These are phyloP conservation scores for Mollisia scopiformis DNA, from an alignment of 2,329 filamentous ascomycete genomes.

Conservation along the genomic window DNA sequence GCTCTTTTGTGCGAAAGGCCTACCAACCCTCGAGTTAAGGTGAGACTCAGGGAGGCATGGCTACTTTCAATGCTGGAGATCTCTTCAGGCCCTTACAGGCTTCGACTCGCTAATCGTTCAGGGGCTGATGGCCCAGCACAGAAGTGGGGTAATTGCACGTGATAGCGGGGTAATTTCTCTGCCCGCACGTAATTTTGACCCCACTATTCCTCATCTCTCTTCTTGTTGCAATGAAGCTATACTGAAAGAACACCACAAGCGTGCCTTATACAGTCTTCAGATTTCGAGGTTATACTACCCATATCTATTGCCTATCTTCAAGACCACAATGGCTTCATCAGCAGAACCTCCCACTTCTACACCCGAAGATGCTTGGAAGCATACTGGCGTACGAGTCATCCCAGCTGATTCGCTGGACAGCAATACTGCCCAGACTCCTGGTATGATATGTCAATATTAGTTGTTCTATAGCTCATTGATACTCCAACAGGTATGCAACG, in stretches of 20 bases:
- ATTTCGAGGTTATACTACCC: too few relatives aligned
- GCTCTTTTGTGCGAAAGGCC: too few relatives aligned
- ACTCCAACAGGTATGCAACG: slow-evolving; percentile 41
- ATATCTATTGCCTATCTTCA: not conserved
- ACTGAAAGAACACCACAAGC: too few relatives aligned
- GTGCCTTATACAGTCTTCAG: too few relatives aligned
- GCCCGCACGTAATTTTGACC: not conserved
- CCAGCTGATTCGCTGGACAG: slow-evolving; percentile 43
- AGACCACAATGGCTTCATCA: not conserved
- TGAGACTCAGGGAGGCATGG: too few relatives aligned
- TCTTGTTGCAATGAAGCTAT: not conserved
- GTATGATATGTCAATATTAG: too few relatives aligned
- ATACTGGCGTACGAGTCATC: slow-evolving; percentile 45
- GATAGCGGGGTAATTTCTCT: slow-evolving; percentile 8
- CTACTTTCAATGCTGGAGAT: too few relatives aligned
- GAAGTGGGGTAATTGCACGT: not conserved
- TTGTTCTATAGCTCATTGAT: not conserved
- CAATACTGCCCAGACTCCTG: slow-evolving; percentile 46
- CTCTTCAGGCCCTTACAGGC: not conserved
- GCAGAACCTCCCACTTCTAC: not conserved
- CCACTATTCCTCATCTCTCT: not conserved
- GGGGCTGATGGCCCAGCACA: not conserved
- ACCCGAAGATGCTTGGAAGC: slow-evolving; percentile 39
- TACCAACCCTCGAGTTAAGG: too few relatives aligned
- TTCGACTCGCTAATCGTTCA: not conserved